Percentiles rank a stretch among this genome's conserved stretches.
phyloP scores from a whole-genome alignment of 495 filamentous ascomycete genomes.

The Trichoderma orchidacearum region DNA sequence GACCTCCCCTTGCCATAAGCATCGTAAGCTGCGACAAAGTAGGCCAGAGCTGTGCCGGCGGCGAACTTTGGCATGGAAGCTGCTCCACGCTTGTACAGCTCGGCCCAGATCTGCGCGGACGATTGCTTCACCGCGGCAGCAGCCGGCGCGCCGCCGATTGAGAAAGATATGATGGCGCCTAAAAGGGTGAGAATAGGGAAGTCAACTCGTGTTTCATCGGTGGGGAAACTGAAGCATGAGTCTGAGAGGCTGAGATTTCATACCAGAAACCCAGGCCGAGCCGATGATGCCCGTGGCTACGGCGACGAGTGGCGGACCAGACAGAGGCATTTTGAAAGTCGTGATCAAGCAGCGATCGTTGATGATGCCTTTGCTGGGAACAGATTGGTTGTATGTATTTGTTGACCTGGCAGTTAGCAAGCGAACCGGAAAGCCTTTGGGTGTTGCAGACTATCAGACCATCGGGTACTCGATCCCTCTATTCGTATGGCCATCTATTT shows the following conservation, averaged over 20 bases:
- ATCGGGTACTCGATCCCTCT: too few relatives aligned
- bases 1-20: not conserved
- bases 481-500: too few relatives aligned
- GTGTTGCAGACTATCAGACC: too few relatives aligned
- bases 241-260: not conserved
- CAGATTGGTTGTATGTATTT: too few relatives aligned
- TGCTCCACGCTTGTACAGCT: not conserved
- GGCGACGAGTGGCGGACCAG: not conserved
- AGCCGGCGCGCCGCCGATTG: not conserved
- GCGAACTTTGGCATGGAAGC: constrained; percentile 1
- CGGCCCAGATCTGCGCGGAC: not conserved
- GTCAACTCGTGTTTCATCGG: too few relatives aligned
- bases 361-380: not conserved
- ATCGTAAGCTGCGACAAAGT: not conserved
- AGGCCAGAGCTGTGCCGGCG: not conserved
- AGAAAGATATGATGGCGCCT: constrained; percentile 1
- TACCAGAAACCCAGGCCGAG: constrained; percentile 1
- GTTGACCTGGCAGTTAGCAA: too few relatives aligned
- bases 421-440: too few relatives aligned
- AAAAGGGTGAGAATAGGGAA: not conserved
- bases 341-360: not conserved
- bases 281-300: not conserved
- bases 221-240: too few relatives aligned
- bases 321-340: not conserved
- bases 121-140: not conserved